These are phyloP conservation scores for Cladosporium halotolerans DNA, from an alignment of 2,329 filamentous ascomycete genomes.

Conservation along the genomic window DNA sequence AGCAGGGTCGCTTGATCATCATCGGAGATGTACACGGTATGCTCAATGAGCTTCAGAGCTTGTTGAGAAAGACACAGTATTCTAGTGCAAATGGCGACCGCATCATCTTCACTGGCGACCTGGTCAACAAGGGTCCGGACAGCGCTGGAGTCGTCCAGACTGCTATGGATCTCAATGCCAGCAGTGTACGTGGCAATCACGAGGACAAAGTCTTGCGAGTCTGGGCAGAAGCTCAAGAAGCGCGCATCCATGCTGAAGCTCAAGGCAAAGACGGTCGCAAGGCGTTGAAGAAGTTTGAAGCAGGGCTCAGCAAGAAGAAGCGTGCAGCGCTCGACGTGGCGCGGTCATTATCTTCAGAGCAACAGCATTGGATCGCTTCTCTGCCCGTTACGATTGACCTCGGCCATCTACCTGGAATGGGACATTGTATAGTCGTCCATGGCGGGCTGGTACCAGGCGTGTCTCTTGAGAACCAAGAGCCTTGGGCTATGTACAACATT, in stretches of 20 bases:
- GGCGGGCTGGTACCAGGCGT: constrained; percentile 8
- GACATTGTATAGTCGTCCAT: constrained; percentile 2
- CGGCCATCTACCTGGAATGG: neutral
- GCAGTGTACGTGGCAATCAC: constrained; percentile 10
- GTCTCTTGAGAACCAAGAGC: neutral
- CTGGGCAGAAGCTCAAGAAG: constrained; percentile 1
- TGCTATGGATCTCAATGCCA: constrained; percentile 8
- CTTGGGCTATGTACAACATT: constrained; percentile 9
- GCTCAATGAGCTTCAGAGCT: neutral
- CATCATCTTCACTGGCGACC: constrained; percentile 4
- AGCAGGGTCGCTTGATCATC: neutral
- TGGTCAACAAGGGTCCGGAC: constrained; percentile 7
- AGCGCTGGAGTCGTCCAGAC: constrained; percentile 4
- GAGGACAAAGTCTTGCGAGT: constrained; percentile 10
- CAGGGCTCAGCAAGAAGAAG: neutral
- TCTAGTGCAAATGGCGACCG: neutral
- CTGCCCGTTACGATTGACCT: neutral
- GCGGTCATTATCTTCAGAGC: neutral
- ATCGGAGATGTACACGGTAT: constrained; percentile 10
- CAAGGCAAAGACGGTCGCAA: constrained; percentile 4
- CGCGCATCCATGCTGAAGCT: neutral
- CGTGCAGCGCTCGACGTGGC: neutral
- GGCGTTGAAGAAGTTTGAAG: neutral
- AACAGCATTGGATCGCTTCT: neutral
- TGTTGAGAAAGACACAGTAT: neutral